Percentiles rank a stretch among this genome's conserved stretches.
Conservation (phyloP, 2,329 filamentous ascomycete species). For the Ophiostoma himal-ulmi region DNA sequence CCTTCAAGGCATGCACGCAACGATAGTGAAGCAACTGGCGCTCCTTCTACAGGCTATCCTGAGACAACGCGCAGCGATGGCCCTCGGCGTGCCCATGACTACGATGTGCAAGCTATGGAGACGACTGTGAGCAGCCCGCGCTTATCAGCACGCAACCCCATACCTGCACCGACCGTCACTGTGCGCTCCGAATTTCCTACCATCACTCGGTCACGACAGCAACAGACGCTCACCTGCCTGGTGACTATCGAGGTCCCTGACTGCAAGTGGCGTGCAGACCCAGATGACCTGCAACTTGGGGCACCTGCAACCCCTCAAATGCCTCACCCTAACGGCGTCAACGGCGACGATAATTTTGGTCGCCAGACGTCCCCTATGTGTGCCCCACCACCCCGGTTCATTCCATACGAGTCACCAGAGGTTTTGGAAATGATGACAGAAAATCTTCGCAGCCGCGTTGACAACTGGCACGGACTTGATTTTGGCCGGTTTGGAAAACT, state of each 20-base stretch:
- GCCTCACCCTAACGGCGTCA: slow-evolving; percentile 31
- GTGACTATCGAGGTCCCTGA: slow-evolving; percentile 91
- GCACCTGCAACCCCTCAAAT: slow-evolving; percentile 37
- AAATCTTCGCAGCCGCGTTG: slow-evolving; percentile 76
- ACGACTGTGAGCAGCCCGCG: slow-evolving; percentile 71
- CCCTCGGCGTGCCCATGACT: slow-evolving; percentile 73
- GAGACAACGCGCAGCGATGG: slow-evolving; percentile 66
- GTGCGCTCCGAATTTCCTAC: slow-evolving; percentile 96
- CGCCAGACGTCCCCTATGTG: slow-evolving; percentile 55
- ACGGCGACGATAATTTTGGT: slow-evolving; percentile 50
- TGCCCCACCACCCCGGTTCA: slow-evolving; percentile 52
- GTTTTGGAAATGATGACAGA: slow-evolving; percentile 81
- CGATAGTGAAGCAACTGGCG: slow-evolving; percentile 70
- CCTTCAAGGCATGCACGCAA: slow-evolving; percentile 61
- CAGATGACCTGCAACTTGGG: slow-evolving; percentile 65
- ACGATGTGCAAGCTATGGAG: slow-evolving; percentile 95
- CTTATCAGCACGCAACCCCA: slow-evolving; percentile 70
- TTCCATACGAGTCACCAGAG: slow-evolving; percentile 69
- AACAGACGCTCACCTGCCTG: slow-evolving; percentile 89
- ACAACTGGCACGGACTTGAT: slow-evolving; percentile 97
- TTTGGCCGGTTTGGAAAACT: slow-evolving; percentile 91
- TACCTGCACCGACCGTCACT: slow-evolving; percentile 84
- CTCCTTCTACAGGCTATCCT: slow-evolving; percentile 71
- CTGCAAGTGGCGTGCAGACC: slow-evolving; percentile 80
- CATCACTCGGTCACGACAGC: slow-evolving; percentile 81